These are phyloP conservation scores for Colletotrichum sansevieriae DNA, from an alignment of 2,329 filamentous ascomycete genomes.

Conservation along the genomic window DNA sequence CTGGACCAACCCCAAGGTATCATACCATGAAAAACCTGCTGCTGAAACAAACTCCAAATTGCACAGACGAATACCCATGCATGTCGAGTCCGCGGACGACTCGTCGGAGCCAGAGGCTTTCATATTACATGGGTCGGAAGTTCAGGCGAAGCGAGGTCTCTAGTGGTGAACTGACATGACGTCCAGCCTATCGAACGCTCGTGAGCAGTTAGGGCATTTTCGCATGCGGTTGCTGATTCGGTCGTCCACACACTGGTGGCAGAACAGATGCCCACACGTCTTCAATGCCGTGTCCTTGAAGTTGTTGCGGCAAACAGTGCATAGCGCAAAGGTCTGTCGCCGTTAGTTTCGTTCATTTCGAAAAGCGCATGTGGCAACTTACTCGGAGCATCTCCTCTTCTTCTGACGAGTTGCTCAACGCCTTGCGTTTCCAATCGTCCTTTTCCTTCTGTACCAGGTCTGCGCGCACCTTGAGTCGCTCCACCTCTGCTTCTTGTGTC, in stretches of 20 bases:
- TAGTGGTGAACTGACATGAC: slow-evolving; percentile 78
- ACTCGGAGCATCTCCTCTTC: slow-evolving; percentile 90
- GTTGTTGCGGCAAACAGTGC: slow-evolving; percentile 90
- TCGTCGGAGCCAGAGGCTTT: background rate
- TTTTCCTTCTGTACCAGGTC: slow-evolving; percentile 85
- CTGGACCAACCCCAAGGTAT: slow-evolving; percentile 40
- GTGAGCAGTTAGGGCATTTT: slow-evolving; percentile 95
- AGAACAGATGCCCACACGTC: slow-evolving; percentile 95
- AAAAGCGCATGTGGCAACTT: slow-evolving; percentile 57
- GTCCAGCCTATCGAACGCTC: slow-evolving; percentile 91
- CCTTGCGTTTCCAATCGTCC: slow-evolving; percentile 88
- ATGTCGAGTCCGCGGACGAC: slow-evolving; percentile 20
- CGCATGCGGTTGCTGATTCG: slow-evolving; percentile 89
- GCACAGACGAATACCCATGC: slow-evolving; percentile 23
- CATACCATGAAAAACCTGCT: slow-evolving; percentile 38
- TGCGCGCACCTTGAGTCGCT: slow-evolving; percentile 82
- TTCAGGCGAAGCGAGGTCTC: slow-evolving; percentile 4
- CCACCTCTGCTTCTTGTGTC: slow-evolving; percentile 79
- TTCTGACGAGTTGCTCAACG: slow-evolving; percentile 82
- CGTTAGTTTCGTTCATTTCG: slow-evolving; percentile 43
- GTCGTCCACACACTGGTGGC: slow-evolving; percentile 89
- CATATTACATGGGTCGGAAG: slow-evolving; percentile 4
- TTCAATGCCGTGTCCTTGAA: slow-evolving; percentile 96
- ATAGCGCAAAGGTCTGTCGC: slow-evolving; percentile 67
- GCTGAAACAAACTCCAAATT: slow-evolving; percentile 39